phyloP scores from a whole-genome alignment of 441 rosid species.

The Heliophila coronopifolia region DNA sequence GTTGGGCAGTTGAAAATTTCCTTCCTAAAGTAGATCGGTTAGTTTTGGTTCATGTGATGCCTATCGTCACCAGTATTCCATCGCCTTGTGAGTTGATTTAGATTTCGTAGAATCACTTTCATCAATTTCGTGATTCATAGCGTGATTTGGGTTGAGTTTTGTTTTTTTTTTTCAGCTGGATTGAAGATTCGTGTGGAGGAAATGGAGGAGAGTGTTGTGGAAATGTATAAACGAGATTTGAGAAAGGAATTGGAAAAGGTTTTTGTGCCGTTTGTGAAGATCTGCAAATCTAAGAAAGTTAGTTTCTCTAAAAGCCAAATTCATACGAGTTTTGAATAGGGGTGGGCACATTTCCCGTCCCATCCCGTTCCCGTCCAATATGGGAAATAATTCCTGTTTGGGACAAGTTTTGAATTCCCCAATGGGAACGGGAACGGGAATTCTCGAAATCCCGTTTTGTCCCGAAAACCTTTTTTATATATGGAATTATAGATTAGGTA shows the following conservation, averaged over 20 bases:
- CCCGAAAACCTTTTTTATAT: no score
- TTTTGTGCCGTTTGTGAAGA: slow-evolving; percentile 47
- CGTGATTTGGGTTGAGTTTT: no score
- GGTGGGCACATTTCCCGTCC: no score
- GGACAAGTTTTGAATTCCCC: no score
- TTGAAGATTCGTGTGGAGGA: slow-evolving; percentile 51
- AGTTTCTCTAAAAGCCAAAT: not conserved
- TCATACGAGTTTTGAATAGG: no score
- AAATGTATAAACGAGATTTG: slow-evolving; percentile 53
- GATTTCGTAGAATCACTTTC: not conserved
- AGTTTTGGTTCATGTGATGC: slow-evolving; percentile 69
- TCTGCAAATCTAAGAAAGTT: slow-evolving; percentile 47
- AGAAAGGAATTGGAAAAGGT: slow-evolving; percentile 41
- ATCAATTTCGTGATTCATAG: no score
- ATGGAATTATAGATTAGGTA: no score
- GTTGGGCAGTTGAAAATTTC: slow-evolving; percentile 65
- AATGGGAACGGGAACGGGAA: no score
- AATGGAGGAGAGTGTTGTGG: slow-evolving; percentile 60
- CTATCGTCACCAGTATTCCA: slow-evolving; percentile 50
- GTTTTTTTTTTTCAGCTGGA: slow-evolving; percentile 44
- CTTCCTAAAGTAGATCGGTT: slow-evolving; percentile 44
- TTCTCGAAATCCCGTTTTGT: no score
- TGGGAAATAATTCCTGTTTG: no score
- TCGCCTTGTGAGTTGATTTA: slow-evolving; percentile 48
- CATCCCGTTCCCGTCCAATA: no score